Percentiles rank a stretch among this genome's conserved stretches.
phyloP scores from a whole-genome alignment of 345 rosid genomes.

The Rhodomyrtus tomentosa region DNA sequence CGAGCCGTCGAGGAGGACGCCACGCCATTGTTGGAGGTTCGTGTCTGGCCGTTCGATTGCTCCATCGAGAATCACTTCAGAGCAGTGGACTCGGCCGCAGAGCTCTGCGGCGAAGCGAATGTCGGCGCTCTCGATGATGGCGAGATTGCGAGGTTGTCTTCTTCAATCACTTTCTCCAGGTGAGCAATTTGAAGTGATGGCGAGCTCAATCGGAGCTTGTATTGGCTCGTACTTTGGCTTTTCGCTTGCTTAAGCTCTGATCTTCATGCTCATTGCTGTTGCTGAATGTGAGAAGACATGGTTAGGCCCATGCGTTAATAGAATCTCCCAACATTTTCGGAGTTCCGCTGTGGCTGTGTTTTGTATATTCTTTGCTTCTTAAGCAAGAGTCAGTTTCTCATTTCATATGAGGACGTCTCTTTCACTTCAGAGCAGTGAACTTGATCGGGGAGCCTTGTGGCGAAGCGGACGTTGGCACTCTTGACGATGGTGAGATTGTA shows the following conservation, averaged over 20 bases:
- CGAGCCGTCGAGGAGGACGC: not conserved
- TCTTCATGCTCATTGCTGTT: not conserved
- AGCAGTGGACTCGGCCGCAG: conserved; percentile 36
- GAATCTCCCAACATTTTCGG: not conserved
- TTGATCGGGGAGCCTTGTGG: conserved; percentile 43
- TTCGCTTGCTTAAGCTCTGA: not conserved
- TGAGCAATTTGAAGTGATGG: not conserved
- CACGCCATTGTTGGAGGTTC: not conserved
- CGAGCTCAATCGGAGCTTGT: not conserved
- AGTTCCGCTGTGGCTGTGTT: not conserved
- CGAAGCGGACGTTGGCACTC: conserved; percentile 16
- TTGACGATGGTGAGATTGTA: conserved; percentile 21
- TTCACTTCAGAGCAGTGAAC: conserved; percentile 43
- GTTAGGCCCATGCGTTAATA: not conserved
- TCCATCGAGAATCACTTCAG: conserved; percentile 55
- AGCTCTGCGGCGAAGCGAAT: conserved; percentile 44
- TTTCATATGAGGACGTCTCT: not conserved
- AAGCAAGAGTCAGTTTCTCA: not conserved
- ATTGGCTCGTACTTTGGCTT: not conserved
- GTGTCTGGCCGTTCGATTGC: conserved; percentile 50
- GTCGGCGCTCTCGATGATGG: conserved; percentile 14
- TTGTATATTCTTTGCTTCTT: not conserved
- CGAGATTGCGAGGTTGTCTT: conserved; percentile 29
- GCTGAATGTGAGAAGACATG: not conserved
- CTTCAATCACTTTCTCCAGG: conserved; percentile 65